These are phyloP conservation scores for Fusarium dlaminii DNA, from an alignment of 2,329 filamentous ascomycete genomes.

Conservation along the genomic window DNA sequence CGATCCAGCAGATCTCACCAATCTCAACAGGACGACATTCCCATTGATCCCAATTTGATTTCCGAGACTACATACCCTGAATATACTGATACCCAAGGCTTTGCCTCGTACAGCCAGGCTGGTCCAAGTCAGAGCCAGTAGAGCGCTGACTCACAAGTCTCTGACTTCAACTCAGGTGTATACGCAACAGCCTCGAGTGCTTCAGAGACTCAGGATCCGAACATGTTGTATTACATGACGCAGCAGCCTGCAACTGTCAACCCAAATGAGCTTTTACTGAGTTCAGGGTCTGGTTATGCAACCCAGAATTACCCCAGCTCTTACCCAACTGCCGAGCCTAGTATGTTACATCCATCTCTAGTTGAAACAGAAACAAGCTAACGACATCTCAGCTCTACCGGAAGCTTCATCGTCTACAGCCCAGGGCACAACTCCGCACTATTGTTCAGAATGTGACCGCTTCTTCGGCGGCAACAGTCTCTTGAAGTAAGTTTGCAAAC, in stretches of 20 bases:
- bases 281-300: background rate
- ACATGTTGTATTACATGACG: slow-evolving; percentile 1
- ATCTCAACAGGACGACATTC: slow-evolving; percentile 16
- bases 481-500: slow-evolving; percentile 15
- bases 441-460: slow-evolving; percentile 14
- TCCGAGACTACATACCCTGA: background rate
- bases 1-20: slow-evolving; percentile 13
- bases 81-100: background rate
- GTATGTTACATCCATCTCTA: slow-evolving; percentile 4
- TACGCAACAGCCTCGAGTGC: slow-evolving; percentile 5
- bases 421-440: background rate
- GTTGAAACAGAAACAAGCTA: background rate
- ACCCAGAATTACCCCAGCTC: background rate
- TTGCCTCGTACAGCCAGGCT: slow-evolving; percentile 9
- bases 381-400: background rate
- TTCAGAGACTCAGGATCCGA: slow-evolving; percentile 25
- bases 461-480: background rate
- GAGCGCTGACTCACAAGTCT: slow-evolving; percentile 20
- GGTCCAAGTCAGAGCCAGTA: slow-evolving; percentile 36
- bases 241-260: slow-evolving; percentile 27
- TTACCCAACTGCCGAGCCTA: slow-evolving; percentile 12
- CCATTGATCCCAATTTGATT: slow-evolving; percentile 13
- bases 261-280: slow-evolving; percentile 13
- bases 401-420: slow-evolving; percentile 12
- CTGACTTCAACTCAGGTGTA: slow-evolving; percentile 11